Evolutionary conservation across 2,329 filamentous ascomycete genomes (phyloP), one percentile per base, ranked within the genome.

Genomic region (Fusarium humuli): DNA sequence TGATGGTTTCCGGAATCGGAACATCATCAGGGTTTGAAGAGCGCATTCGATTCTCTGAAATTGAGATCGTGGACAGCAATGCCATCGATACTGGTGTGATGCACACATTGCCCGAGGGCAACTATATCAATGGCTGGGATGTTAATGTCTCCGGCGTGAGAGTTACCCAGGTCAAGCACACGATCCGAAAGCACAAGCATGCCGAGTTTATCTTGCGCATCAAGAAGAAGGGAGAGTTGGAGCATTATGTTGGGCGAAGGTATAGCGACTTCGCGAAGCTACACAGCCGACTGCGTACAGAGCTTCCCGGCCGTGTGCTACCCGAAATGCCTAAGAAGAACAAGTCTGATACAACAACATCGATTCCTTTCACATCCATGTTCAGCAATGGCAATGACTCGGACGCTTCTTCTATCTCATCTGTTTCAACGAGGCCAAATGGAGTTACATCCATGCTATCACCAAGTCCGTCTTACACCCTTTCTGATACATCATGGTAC

Each of bases 1-100:
- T 99, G 96, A 98, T 99, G 94, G 96, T 99, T 11, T 98, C 95
- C 10, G 96, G 96, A 40, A 92, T 99, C 61, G 93, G 93, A 34
- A 99, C 96, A 2, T 94, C 96, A 6, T 98, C 94, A 7, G 96
- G 96, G 4, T 99, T 98, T 78, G 96, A 99, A 81, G 96, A 99
- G 83, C 90, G 96, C 61, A 98, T 99, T 77, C 90, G 94, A 53
- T 99, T 99, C 79, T 94, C 94, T 3, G 96, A 99, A 81, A 92
- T 99, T 82, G 96, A 99, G 77, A 94, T 98, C 25, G 94, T 99
- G 29, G 96, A 99, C 77, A 89, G 94, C 69, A 92, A 94, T 57
- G 94, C 96, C 45, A 97, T 97, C 76, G 94, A 98, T 64, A 92
- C 94, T 23, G 95, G 96, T 0, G 85, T 99, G 55, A 86, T 97